Conservation (phyloP, 345 rosid species). For the Cardamine chenopodiifolia region DNA sequence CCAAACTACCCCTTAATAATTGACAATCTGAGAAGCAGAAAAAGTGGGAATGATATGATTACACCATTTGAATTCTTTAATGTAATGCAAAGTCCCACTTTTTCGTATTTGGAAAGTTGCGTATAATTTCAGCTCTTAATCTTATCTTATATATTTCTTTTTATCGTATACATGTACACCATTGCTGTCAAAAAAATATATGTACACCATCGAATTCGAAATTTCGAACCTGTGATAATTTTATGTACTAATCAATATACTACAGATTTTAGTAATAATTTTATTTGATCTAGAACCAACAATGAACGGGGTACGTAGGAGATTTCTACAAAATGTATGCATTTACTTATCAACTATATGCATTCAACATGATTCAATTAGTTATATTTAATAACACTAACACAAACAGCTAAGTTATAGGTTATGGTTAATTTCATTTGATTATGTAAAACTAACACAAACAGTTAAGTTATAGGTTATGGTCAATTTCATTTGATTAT, state of each 20-base stretch:
- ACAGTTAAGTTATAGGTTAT: no score
- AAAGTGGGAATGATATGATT: no score
- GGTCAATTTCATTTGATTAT: background rate
- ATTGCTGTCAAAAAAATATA: no score
- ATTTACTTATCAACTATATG: background rate
- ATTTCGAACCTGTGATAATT: background rate
- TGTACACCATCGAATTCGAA: no score
- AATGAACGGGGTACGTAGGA: no score
- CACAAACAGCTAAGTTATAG: background rate
- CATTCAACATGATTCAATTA: background rate
- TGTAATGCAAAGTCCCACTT: conserved; percentile 17
- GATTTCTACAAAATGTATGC: background rate
- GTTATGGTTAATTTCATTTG: no score
- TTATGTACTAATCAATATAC: background rate
- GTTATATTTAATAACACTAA: background rate
- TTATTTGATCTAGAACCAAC: background rate
- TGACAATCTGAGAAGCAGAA: no score
- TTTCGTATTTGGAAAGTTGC: conserved; percentile 28
- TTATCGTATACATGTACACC: background rate
- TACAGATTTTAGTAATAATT: no score
- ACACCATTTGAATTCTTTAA: conserved; percentile 27
- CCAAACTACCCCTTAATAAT: conserved; percentile 27
- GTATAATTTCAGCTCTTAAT: conserved; percentile 20
- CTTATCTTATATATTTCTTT: background rate
- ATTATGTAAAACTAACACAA: no score